Percentiles rank a stretch among this genome's conserved stretches.
These are phyloP conservation scores for Pichia exigua DNA, from an alignment of 805 yeast genomes.

Conservation along the genomic window DNA sequence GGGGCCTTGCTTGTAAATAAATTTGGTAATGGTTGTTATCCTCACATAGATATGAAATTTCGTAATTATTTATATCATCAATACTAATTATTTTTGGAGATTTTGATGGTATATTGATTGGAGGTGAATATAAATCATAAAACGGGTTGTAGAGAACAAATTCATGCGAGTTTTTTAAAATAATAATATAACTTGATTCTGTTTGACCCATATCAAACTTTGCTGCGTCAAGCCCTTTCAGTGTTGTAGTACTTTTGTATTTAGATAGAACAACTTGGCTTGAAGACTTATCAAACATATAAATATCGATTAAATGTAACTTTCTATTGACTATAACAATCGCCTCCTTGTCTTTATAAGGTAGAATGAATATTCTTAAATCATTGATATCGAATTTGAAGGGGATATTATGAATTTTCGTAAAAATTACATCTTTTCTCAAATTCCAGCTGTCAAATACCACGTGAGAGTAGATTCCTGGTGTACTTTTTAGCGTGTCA, in stretches of 20 bases:
- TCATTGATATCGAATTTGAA: constrained; percentile 24
- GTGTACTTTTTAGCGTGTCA: constrained; percentile 21
- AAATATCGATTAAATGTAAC: constrained; percentile 38
- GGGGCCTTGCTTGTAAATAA: constrained; percentile 38
- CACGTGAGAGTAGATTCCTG: constrained; percentile 11
- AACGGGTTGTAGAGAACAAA: constrained; percentile 49
- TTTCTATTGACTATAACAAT: constrained; percentile 44
- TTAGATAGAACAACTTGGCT: constrained; percentile 22
- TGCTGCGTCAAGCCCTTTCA: constrained; percentile 31
- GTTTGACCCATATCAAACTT: constrained; percentile 27
- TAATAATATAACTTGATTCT: constrained; percentile 39
- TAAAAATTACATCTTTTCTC: constrained; percentile 64
- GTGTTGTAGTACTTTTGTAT: constrained; percentile 15
- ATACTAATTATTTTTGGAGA: constrained; percentile 18
- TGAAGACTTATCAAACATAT: constrained; percentile 37
- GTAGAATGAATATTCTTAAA: constrained; percentile 32
- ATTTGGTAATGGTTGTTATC: constrained; percentile 24
- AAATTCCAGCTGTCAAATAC: constrained; percentile 29
- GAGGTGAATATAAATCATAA: constrained; percentile 37
- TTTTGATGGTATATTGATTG: constrained; percentile 19
- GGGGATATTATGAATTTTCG: constrained; percentile 44
- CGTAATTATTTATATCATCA: constrained; percentile 19
- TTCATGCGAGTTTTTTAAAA: constrained; percentile 30
- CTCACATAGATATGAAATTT: constrained; percentile 18
- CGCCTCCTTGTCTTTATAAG: constrained; percentile 51